Evolutionary conservation across 805 yeast species (phyloP).

Genomic region (Lipomyces chichibuensis): DNA sequence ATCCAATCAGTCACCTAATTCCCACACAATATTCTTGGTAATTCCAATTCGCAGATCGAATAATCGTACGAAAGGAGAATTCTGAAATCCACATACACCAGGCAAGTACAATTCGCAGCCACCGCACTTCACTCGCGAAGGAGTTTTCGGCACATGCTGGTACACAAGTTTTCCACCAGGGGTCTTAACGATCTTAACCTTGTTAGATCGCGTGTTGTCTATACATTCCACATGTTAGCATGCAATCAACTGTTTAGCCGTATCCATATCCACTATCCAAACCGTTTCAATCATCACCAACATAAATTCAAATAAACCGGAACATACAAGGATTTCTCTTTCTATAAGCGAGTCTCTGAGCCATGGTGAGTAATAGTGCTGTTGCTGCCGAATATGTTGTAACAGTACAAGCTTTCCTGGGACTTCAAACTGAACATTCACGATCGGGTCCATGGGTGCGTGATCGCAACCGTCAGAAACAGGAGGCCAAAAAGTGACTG

Average conservation of each 20-base stretch:
- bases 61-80: neutral
- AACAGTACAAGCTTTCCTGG: neutral
- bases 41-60: neutral
- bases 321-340: conserved; percentile 98
- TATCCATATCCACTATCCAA: neutral
- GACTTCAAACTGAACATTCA: neutral
- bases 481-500: conserved; percentile 21
- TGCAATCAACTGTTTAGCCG: neutral
- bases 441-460: neutral
- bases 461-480: neutral
- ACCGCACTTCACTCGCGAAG: conserved; percentile 58
- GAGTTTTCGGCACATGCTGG: conserved; percentile 92
- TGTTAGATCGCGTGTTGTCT: conserved; percentile 99
- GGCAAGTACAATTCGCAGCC: conserved; percentile 71
- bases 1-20: neutral
- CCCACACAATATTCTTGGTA: neutral
- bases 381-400: conserved; percentile 10
- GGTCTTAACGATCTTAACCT: conserved; percentile 99
- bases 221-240: conserved; percentile 44
- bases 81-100: conserved; percentile 51
- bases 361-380: conserved; percentile 61
- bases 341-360: conserved; percentile 99
- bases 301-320: conserved; percentile 42
- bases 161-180: conserved; percentile 99
- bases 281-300: neutral